A percentile compares a stretch with the other conserved stretches of the same genome.
These are phyloP conservation scores for Calonectria ilicicola DNA, from an alignment of 2,329 filamentous ascomycete genomes.

Conservation along the genomic window DNA sequence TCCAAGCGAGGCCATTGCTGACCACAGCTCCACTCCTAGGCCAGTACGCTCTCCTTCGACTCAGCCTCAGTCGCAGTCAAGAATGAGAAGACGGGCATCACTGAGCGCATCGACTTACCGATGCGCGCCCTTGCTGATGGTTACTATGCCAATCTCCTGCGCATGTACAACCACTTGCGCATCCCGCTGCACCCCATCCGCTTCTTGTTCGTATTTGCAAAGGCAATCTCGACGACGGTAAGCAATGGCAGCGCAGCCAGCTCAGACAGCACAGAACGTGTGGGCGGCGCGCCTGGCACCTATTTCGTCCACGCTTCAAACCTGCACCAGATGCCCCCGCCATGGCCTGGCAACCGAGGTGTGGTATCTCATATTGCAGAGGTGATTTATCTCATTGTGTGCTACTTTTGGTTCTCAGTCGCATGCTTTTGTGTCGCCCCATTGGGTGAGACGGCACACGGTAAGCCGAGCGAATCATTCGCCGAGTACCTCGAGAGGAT, in stretches of 20 bases:
- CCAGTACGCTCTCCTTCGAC: slow-evolving; percentile 50
- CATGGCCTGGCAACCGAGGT: slow-evolving; percentile 51
- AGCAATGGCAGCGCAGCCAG: slow-evolving; percentile 6
- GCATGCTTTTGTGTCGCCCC: slow-evolving; percentile 63
- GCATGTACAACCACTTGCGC: slow-evolving; percentile 67
- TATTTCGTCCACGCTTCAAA: slow-evolving; percentile 69
- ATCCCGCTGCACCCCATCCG: slow-evolving; percentile 61
- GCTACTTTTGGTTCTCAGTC: slow-evolving; percentile 65
- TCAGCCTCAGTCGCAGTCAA: slow-evolving; percentile 52
- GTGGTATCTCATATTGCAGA: slow-evolving; percentile 57
- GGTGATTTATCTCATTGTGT: slow-evolving; percentile 56
- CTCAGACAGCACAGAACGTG: slow-evolving; percentile 10
- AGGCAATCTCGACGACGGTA: slow-evolving; percentile 29
- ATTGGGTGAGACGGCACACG: background rate
- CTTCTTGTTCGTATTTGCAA: slow-evolving; percentile 66
- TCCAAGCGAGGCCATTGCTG: background rate
- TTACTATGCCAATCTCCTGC: slow-evolving; percentile 67
- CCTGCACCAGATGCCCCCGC: slow-evolving; percentile 60
- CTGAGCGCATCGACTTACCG: slow-evolving; percentile 54
- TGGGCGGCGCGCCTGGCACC: slow-evolving; percentile 42
- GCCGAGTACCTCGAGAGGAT: slow-evolving; percentile 63
- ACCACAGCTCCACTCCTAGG: slow-evolving; percentile 35
- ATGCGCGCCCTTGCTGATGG: slow-evolving; percentile 53
- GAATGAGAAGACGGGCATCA: slow-evolving; percentile 43
- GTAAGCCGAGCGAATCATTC: slow-evolving; percentile 62